Evolutionary conservation across 1,284 basidiomycete genomes (phyloP), one percentile per base, ranked within the genome.

Genomic region (Boletellus sp.): DNA sequence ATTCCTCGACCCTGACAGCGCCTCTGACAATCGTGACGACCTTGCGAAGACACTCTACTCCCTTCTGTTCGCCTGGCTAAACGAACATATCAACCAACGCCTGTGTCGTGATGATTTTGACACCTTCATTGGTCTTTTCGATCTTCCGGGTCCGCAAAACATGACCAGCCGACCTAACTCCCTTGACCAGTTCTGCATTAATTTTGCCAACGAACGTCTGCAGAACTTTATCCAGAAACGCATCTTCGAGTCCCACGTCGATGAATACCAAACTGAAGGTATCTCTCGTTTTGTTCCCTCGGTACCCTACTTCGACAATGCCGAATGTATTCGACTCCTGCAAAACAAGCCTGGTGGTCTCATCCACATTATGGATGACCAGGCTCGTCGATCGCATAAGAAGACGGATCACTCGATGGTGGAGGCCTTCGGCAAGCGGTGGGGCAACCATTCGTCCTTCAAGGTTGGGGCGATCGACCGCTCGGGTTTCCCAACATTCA

Each of bases 291-390:
- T 80, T 45, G 79, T 87, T 1, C 89, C 88, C 0, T 76, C 82
- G 5, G 69, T 93, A 0, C 79, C 87, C 0, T 94, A 88, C 72
- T 94, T 93, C 64, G 92, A 96, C 71, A 97, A 98, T 66, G 69
- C 87, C 13, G 94, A 98, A 64, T 92, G 90, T 55, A 68, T 98
- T 26, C 83, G 91, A 10, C 74, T 99, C 37, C 72, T 99, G 35
- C 87, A 92, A 59, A 87, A 93, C 64, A 77, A 79, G 54, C 94
- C 92, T 2, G 91, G 92, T 13, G 95, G 96, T 4, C 76, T 99
- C 25, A 84, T 97, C 43, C 91, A 95, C 63, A 98, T 98, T 67
- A 92, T 98, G 84, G 94, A 98, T 63, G 95, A 99, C 62, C 93
- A 97, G 68, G 88, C 93, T 9, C 78, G 87, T 14, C 78, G 89